A percentile compares a stretch with the other conserved stretches of the same genome.
Evolutionary conservation across 192 early-diverging fungal genomes (phyloP).

Genomic region (Coemansia sp.): DNA sequence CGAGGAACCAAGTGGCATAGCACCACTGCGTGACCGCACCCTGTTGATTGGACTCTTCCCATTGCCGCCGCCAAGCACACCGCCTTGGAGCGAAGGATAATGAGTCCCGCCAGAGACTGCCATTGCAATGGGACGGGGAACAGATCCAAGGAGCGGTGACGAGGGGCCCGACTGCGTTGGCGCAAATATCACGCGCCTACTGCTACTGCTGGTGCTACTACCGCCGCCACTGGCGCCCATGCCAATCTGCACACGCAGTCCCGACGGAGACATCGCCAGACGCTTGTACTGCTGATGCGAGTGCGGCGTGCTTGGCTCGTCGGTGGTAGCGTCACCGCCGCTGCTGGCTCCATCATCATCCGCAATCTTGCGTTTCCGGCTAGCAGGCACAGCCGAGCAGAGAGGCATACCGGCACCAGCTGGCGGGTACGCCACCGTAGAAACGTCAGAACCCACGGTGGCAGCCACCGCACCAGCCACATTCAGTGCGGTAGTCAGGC

Average conservation of each 20-base stretch:
- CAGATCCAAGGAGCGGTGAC: conserved; percentile 26
- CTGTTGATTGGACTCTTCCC: conserved; percentile 11
- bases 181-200: conserved; percentile 3
- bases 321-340: conserved; percentile 2
- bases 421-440: neutral
- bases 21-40: conserved; percentile 41
- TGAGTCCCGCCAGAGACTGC: neutral
- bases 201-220: conserved; percentile 1
- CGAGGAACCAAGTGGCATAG: conserved; percentile 8
- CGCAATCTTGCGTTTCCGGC: conserved; percentile 31
- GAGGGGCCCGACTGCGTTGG: conserved; percentile 22
- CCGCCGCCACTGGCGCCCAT: neutral
- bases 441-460: neutral
- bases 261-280: conserved; percentile 50
- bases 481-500: conserved; percentile 1
- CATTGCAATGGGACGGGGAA: conserved; percentile 15
- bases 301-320: conserved; percentile 6
- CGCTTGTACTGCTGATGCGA: conserved; percentile 36
- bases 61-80: neutral
- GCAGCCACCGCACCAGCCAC: neutral
- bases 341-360: conserved; percentile 19
- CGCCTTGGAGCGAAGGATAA: neutral
- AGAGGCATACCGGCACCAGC: neutral
- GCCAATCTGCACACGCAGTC: conserved; percentile 41
- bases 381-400: neutral